A percentile compares a stretch with the other conserved stretches of the same genome.
Evolutionary conservation across 2,329 filamentous ascomycete genomes (phyloP).

Genomic region (Apiospora pterosperma): DNA sequence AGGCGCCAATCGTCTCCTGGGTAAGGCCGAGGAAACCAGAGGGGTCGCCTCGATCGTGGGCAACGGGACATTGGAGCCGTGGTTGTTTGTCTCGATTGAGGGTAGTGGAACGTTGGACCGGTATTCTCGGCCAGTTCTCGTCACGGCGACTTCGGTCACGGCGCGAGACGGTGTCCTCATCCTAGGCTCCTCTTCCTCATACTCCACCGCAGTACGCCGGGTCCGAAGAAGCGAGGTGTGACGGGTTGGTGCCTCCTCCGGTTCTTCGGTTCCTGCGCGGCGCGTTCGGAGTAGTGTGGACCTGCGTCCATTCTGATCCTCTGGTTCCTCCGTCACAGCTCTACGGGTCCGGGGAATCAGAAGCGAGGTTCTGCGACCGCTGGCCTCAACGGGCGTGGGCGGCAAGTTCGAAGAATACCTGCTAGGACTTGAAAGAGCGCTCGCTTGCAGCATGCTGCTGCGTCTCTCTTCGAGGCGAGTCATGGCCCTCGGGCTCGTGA

Average conservation of each 20-base stretch:
- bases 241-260: conserved; percentile 37
- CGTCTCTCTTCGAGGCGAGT: conserved; percentile 54
- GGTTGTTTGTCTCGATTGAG: conserved; percentile 24
- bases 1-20: conserved; percentile 50
- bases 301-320: conserved; percentile 40
- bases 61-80: neutral
- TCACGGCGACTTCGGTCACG: conserved; percentile 48
- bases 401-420: conserved; percentile 32
- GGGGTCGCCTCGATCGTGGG: neutral
- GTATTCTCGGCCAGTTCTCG: conserved; percentile 37
- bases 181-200: conserved; percentile 43
- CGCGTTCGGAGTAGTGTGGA: conserved; percentile 44
- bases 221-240: conserved; percentile 37
- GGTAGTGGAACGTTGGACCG: conserved; percentile 32
- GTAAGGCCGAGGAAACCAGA: conserved; percentile 42
- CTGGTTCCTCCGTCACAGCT: conserved; percentile 47
- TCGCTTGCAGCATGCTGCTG: conserved; percentile 41
- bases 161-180: conserved; percentile 58
- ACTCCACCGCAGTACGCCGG: conserved; percentile 33
- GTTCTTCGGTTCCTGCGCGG: conserved; percentile 45
- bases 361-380: conserved; percentile 52
- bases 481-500: conserved; percentile 43
- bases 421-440: conserved; percentile 41
- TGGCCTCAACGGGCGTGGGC: conserved; percentile 35
- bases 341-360: conserved; percentile 43